These are phyloP conservation scores for Parascedosporium putredinis DNA, from an alignment of 2,329 filamentous ascomycete genomes.

Conservation along the genomic window DNA sequence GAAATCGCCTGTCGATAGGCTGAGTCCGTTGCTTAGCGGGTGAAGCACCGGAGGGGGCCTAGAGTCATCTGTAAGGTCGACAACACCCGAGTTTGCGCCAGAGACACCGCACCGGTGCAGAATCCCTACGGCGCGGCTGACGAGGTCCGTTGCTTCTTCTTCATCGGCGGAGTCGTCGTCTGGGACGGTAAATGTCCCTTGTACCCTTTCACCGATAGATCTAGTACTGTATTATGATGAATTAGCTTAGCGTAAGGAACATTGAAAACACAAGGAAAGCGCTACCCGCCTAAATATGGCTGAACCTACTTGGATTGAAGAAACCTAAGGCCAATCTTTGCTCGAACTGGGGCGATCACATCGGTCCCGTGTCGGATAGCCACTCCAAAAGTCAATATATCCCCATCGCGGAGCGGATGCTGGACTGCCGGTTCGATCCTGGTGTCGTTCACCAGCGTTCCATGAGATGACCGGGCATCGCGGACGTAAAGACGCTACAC, in stretches of 20 bases:
- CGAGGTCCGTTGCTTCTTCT: neutral
- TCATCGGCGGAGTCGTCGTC: neutral
- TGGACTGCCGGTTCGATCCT: neutral
- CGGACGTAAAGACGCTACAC: slow-evolving; percentile 8
- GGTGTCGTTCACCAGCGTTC: slow-evolving; percentile 9
- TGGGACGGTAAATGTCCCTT: neutral
- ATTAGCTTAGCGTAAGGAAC: too few relatives aligned
- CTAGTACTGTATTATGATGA: too few relatives aligned
- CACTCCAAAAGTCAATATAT: slow-evolving; percentile 8
- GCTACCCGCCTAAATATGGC: too few relatives aligned
- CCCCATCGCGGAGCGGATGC: slow-evolving; percentile 4
- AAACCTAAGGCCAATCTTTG: neutral
- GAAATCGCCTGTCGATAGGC: too few relatives aligned
- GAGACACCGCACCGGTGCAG: neutral
- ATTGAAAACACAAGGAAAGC: too few relatives aligned
- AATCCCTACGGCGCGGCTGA: neutral
- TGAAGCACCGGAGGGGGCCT: neutral
- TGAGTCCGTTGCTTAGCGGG: too few relatives aligned
- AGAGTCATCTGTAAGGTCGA: neutral
- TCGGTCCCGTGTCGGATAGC: slow-evolving; percentile 6
- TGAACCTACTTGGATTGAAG: neutral
- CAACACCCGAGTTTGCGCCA: too few relatives aligned
- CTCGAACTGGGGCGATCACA: slow-evolving; percentile 1
- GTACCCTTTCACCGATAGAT: neutral
- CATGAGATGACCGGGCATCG: slow-evolving; percentile 10